Evolutionary conservation across 192 early-diverging fungal species (phyloP), one percentile per base, ranked within the genome.

Genomic region (Mortierella alpina): DNA sequence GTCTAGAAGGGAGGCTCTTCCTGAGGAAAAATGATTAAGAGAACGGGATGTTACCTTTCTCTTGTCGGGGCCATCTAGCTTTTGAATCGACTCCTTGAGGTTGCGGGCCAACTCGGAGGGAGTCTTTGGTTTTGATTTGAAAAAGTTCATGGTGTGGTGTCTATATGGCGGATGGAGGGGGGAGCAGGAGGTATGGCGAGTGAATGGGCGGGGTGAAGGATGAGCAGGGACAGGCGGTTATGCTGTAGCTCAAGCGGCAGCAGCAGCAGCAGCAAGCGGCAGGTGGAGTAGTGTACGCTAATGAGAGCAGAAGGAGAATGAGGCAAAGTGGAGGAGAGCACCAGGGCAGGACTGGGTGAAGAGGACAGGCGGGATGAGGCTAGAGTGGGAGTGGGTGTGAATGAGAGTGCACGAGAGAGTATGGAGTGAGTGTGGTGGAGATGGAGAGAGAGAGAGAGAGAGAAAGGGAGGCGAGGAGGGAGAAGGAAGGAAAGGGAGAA

Each of bases 21-120:
- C 1, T 54, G 53, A 22, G 8, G 23, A 9, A 7, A 1, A 41
- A 0, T 13, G 9, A 10, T 45, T 31, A 22, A 12, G 44, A 59
- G 57, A 59, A 57, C 68, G 10, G 46, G 12, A 39, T 49, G 59
- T 61, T 85, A 92, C 92, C 91, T 91, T 92, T 82, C 84, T 88
- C 79, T 84, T 85, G 59, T 95, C 94, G 15, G 87, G 69, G n/a
- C 85, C 86, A 84, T 91, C 92, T 42, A 97, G 84, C 72, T 90
- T 93, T 31, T 86, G 82, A 72, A 97, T 89, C 41, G 93, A 88
- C 65, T 99, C 97, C 82, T 94, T 95, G 61, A 93, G 91, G 82
- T 90, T 89, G 80, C 88, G 91, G 67, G 96, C 97, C 66, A 98
- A 83, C 82, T 98, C 97, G 59, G 93, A 89, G 54, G 97, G 96